phyloP scores from a whole-genome alignment of 805 yeast genomes.

The Cyberlindnera japonica region DNA sequence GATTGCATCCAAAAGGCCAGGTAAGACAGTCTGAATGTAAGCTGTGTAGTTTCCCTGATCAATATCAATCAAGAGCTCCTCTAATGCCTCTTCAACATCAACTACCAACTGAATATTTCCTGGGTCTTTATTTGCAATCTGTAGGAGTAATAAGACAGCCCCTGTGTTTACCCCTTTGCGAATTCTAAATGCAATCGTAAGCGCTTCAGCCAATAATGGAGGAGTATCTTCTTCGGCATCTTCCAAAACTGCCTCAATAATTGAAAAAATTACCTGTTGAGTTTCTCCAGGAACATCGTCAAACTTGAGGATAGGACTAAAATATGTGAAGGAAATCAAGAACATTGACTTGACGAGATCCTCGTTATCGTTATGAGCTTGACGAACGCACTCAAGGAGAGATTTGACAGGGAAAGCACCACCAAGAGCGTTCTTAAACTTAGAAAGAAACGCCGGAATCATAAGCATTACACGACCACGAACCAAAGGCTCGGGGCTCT shows the following conservation, averaged over 20 bases:
- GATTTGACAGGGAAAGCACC: conserved; percentile 30
- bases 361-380: conserved; percentile 29
- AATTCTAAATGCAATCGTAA: conserved; percentile 54
- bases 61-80: conserved; percentile 49
- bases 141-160: conserved; percentile 53
- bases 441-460: conserved; percentile 56
- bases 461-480: conserved; percentile 46
- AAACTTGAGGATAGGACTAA: conserved; percentile 34
- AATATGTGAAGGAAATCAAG: conserved; percentile 53
- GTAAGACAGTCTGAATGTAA: conserved; percentile 51
- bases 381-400: conserved; percentile 21
- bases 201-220: conserved; percentile 64
- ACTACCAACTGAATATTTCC: conserved; percentile 66
- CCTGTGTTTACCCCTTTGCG: conserved; percentile 28
- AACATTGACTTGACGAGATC: conserved; percentile 30
- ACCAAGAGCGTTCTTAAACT: conserved; percentile 38
- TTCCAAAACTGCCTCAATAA: conserved; percentile 36
- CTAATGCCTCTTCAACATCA: conserved; percentile 68
- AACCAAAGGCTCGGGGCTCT: conserved; percentile 37
- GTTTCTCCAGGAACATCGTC: conserved; percentile 21
- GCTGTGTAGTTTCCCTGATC: conserved; percentile 40
- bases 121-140: conserved; percentile 67
- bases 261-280: conserved; percentile 27
- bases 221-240: conserved; percentile 80
- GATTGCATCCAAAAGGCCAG: conserved; percentile 42